These are phyloP conservation scores for Globisporangium polare DNA, from an alignment of 352 stramenopile species.

Conservation along the genomic window DNA sequence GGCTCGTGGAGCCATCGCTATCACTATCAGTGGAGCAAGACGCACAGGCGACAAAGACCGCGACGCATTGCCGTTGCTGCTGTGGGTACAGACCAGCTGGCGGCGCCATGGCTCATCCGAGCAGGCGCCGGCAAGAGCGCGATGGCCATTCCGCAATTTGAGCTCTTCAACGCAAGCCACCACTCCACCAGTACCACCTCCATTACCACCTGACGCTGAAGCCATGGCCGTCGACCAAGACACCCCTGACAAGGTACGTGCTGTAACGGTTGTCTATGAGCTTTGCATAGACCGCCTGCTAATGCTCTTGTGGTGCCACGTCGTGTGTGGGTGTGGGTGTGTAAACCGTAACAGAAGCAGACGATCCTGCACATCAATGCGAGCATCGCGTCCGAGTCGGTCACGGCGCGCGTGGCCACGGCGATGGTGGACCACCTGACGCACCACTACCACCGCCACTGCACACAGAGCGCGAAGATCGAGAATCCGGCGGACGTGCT, in stretches of 20 bases:
- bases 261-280: neutral
- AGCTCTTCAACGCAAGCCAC: neutral
- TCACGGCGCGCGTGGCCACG: constrained; percentile 60
- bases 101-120: neutral
- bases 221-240: constrained; percentile 6
- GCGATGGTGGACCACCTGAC: constrained; percentile 68
- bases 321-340: neutral
- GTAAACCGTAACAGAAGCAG: constrained; percentile 36
- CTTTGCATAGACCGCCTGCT: neutral
- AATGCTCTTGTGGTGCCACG: neutral
- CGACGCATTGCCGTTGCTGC: no score
- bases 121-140: neutral
- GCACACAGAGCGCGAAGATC: constrained; percentile 19
- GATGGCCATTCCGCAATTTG: constrained; percentile 4
- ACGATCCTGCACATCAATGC: constrained; percentile 78
- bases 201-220: neutral
- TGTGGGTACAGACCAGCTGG: neutral
- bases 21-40: neutral
- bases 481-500: constrained; percentile 46
- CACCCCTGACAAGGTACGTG: constrained; percentile 9
- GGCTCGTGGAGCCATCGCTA: neutral
- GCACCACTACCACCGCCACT: constrained; percentile 68
- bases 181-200: neutral
- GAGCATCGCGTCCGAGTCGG: constrained; percentile 68
- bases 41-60: neutral